Evolutionary conservation across 176 grass and related monocot genomes (phyloP).

Genomic region (Phoenix roebelenii): DNA sequence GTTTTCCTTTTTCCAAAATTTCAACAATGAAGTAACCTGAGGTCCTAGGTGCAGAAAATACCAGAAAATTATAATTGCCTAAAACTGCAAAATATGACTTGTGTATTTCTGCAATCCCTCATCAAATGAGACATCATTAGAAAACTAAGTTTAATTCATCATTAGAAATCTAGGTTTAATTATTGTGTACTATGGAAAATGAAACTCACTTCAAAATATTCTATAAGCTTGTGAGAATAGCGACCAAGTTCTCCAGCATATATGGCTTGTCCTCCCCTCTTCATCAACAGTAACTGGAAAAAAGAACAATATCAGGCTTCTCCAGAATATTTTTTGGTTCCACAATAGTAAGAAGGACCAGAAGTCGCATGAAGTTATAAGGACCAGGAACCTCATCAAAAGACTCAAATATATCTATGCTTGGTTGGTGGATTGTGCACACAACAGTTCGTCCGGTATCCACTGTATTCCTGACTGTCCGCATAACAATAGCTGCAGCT

Average conservation of each 20-base stretch:
- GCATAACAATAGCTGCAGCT: slow-evolving; percentile 94
- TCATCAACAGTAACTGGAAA: slow-evolving; percentile 77
- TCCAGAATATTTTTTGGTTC: no score
- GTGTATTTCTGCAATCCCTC: no score
- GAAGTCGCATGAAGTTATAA: not conserved
- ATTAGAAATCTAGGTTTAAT: no score
- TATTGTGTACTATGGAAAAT: no score
- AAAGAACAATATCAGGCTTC: not conserved
- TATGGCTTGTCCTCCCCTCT: slow-evolving; percentile 74
- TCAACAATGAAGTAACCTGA: no score
- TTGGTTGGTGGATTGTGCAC: slow-evolving; percentile 95
- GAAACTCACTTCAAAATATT: slow-evolving; percentile 70
- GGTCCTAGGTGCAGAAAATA: no score
- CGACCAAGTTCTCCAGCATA: slow-evolving; percentile 78
- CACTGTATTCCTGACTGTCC: slow-evolving; percentile 89
- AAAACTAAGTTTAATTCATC: no score
- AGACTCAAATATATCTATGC: slow-evolving; percentile 95
- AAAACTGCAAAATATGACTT: no score
- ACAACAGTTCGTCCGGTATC: slow-evolving; percentile 89
- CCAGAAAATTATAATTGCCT: no score
- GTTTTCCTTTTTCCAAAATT: no score
- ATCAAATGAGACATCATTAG: no score
- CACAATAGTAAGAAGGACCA: no score
- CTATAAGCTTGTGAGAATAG: slow-evolving; percentile 59
- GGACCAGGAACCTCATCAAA: slow-evolving; percentile 64